Evolutionary conservation across 306 rosid genomes (phyloP).

Genomic region (Oemleria cerasiformis): DNA sequence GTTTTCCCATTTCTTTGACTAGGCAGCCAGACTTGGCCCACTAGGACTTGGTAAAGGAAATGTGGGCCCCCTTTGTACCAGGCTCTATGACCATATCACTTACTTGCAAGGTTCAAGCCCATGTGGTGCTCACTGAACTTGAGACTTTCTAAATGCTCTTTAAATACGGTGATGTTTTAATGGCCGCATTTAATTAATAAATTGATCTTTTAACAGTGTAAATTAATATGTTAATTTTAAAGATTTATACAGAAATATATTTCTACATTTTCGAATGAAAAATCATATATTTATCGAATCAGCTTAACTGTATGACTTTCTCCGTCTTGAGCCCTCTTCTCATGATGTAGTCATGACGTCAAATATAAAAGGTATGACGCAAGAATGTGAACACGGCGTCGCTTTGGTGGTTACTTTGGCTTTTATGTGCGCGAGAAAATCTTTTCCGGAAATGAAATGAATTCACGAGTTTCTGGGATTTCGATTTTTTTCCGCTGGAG

Average conservation of each 20-base stretch:
- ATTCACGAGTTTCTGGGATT: slow-evolving; percentile 7
- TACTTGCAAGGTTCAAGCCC: slow-evolving; percentile 19
- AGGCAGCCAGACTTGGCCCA: neutral
- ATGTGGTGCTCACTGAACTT: slow-evolving; percentile 1
- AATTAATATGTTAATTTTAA: too few species aligned
- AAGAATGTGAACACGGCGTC: slow-evolving; percentile 5
- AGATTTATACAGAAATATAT: too few species aligned
- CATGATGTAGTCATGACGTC: neutral
- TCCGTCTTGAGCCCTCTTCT: neutral
- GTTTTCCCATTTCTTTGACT: neutral
- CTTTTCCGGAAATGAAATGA: neutral
- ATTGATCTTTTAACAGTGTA: too few species aligned
- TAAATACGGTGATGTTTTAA: too few species aligned
- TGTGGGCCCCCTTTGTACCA: slow-evolving; percentile 5
- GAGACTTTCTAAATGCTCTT: neutral
- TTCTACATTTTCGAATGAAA: too few species aligned
- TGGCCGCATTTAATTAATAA: too few species aligned
- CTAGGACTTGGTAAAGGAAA: neutral
- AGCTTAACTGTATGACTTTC: too few species aligned
- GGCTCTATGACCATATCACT: slow-evolving; percentile 23
- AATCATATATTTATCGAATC: too few species aligned
- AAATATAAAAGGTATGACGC: neutral
- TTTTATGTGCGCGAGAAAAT: slow-evolving; percentile 1
- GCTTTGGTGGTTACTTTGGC: neutral
- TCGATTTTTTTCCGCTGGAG: neutral